Base-by-base conservation (phyloP, 164 flowering plant species). In the Magnolia officinalis region DNA sequence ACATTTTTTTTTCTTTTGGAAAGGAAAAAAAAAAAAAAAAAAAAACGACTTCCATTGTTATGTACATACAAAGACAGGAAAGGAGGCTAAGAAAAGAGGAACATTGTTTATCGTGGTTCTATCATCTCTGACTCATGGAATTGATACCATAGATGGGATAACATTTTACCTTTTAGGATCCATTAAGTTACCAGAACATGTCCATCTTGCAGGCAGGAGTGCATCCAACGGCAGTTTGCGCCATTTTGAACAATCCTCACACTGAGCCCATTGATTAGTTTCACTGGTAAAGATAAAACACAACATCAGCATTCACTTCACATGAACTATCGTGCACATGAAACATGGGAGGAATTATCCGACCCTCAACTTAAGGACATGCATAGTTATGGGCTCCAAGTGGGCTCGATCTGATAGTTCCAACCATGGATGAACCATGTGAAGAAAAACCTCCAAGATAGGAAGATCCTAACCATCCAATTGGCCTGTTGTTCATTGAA, bases 161-260 rank as follows among this genome's bases (percentile, higher is more conserved):
- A 10, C 64, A 29, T 6, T 72, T 64, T 79, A 94, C 98, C 98
- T 92, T 75, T 87, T 87, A 65, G 84, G 82, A 82, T 92, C 93
- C 91, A 91, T 90, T 5, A 74, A 76, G 75, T 92, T 94, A 50
- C 82, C 82, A 67, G 90, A 83, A 82, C 98, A 94, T 31, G 88
- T 82, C 96, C 96, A 92, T 72, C 79, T 84, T 16, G 92, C 74
- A 66, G 97, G 94, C 77, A 92, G 87, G 66, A 90, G 89, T 67
- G 85, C 77, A 87, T 91, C 89, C 63, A 73, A 77, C 4, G 96
- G 98, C 72, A 94, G 73, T 82, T 85, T 90, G 76, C 98, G 86
- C 98, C 98, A 94, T 81, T 90, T 94, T 19, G 83, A 86, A 83
- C 98, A 94, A 72, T 75, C 81, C 77, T 90, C 92, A 78, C 96